These are phyloP conservation scores for Fusarium vanettenii DNA, from an alignment of 2,329 filamentous ascomycete species.

Conservation along the genomic window DNA sequence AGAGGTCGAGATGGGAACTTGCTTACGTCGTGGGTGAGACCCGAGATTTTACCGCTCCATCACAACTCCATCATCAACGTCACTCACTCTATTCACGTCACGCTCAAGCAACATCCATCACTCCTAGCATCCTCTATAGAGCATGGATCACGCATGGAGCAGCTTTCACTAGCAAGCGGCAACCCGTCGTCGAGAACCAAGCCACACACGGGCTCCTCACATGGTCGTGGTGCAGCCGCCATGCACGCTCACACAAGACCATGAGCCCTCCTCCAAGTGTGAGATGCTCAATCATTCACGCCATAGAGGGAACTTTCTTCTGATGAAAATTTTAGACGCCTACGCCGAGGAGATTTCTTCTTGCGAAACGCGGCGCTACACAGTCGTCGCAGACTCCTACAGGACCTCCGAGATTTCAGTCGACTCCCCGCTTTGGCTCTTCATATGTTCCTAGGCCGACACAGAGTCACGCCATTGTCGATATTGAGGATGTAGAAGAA, in stretches of 20 bases:
- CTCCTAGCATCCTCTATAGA: background rate
- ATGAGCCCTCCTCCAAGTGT: conserved; percentile 46
- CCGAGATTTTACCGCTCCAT: conserved; percentile 33
- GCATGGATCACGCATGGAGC: background rate
- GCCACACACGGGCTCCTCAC: background rate
- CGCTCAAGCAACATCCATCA: background rate
- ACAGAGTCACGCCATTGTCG: conserved; percentile 39
- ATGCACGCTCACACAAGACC: conserved; percentile 32
- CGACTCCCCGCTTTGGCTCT: conserved; percentile 53
- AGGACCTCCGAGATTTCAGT: conserved; percentile 48
- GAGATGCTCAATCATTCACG: background rate
- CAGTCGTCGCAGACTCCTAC: conserved; percentile 48
- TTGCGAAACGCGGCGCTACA: conserved; percentile 49
- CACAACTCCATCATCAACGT: conserved; percentile 12
- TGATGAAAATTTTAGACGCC: conserved; percentile 48
- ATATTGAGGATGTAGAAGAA: conserved; percentile 51
- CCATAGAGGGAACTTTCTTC: too few relatives aligned
- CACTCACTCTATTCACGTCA: conserved; percentile 1
- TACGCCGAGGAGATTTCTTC: conserved; percentile 53
- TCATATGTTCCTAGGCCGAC: conserved; percentile 47
- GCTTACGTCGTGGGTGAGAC: background rate
- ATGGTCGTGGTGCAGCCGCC: conserved; percentile 11
- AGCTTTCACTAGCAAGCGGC: background rate
- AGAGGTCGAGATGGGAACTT: background rate
- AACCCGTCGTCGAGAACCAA: background rate